Base-by-base conservation (phyloP, 345 rosid species). In the Aquilaria sinensis region DNA sequence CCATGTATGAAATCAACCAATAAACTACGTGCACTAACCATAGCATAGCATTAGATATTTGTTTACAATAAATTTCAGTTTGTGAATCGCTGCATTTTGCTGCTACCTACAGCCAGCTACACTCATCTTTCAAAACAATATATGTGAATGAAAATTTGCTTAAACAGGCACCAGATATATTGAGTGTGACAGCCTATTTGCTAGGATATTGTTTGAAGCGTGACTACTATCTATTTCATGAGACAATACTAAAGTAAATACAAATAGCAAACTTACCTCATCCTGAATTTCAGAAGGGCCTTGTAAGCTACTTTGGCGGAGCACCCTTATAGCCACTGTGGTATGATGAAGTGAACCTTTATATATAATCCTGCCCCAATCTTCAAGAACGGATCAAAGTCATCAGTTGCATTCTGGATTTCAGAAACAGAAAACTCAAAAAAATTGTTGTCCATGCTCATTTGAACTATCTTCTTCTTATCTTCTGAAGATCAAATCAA, bases 331-430 rank as follows among this genome's bases (percentile, higher is more conserved):
- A 30, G 74, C 72, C 61, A 80, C 81, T 3, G 10, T 58, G 10
- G 78, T 80, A 45, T 75, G 65, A 47, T 58, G 70, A 33, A 80
- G 75, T 47, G 41, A 31, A 65, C 81, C 81, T 75, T 56, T 72
- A 41, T 77, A 16, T 56, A 55, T 0, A 46, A 64, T 13, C 70
- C 72, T 52, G 72, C 70, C 52, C 63, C 79, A 67, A 77, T 72
- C 69, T 58, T 63, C 45, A 32, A 37, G 0, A 43, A 70, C 13
- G 48, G 68, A 23, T 77, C 34, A 49, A 67, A 75, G 56, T 51
- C 52, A 34, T 59, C 13, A 15, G 77, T 77, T 56, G 81, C 85
- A 65, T 68, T 68, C 30, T 67, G 46, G 34, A 77, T 70, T 30
- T 77, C 85, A 0, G 65, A 60, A 3, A 62, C 47, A 0, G 72